A percentile compares a stretch with the other conserved stretches of the same genome.
Evolutionary conservation across 2,329 filamentous ascomycete genomes (phyloP).

Genomic region (Cyclaneusma minus): DNA sequence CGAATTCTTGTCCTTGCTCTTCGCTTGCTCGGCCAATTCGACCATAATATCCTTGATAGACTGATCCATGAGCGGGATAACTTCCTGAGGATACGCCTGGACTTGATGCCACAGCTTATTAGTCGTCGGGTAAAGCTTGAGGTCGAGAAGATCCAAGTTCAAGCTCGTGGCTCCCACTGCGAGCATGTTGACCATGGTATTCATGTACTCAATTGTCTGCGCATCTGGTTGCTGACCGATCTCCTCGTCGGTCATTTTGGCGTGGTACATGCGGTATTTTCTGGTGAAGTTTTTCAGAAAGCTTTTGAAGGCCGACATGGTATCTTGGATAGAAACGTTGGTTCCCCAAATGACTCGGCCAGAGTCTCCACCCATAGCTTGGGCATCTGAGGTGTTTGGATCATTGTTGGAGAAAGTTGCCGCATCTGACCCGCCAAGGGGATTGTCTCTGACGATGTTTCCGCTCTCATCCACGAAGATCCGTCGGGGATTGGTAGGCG

Average conservation of each 20-base stretch:
- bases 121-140: slow-evolving; percentile 86
- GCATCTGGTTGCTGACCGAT: slow-evolving; percentile 54
- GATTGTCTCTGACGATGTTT: slow-evolving; percentile 38
- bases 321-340: slow-evolving; percentile 85
- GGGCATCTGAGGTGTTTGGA: slow-evolving; percentile 82
- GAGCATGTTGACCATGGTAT: slow-evolving; percentile 81
- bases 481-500: slow-evolving; percentile 33
- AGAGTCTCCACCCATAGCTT: slow-evolving; percentile 67
- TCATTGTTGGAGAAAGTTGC: slow-evolving; percentile 48
- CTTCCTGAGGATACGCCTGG: slow-evolving; percentile 87
- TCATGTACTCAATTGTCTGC: slow-evolving; percentile 68
- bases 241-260: slow-evolving; percentile 68
- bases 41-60: slow-evolving; percentile 86
- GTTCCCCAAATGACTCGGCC: slow-evolving; percentile 91
- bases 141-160: slow-evolving; percentile 76
- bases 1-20: slow-evolving; percentile 45
- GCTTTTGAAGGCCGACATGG: slow-evolving; percentile 74
- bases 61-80: slow-evolving; percentile 93
- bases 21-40: slow-evolving; percentile 70
- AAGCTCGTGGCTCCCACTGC: slow-evolving; percentile 70
- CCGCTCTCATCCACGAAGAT: slow-evolving; percentile 41
- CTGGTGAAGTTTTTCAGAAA: slow-evolving; percentile 84
- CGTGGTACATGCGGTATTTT: slow-evolving; percentile 86
- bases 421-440: slow-evolving; percentile 36
- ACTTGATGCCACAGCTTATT: slow-evolving; percentile 91